Conservation (phyloP, 2,329 filamentous ascomycete genomes). For the Curvularia lunata region DNA sequence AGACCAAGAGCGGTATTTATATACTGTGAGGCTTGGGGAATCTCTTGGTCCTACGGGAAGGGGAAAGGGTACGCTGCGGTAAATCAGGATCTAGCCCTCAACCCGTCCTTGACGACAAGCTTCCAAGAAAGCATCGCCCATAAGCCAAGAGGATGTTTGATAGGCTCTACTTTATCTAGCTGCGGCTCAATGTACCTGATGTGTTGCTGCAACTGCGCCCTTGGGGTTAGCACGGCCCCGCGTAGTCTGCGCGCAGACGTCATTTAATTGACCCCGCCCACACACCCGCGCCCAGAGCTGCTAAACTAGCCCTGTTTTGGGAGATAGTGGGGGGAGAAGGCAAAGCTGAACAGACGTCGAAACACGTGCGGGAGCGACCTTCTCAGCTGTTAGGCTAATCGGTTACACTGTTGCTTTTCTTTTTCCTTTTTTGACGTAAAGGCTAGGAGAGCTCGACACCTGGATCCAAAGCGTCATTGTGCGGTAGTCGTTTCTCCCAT, state of each 20-base stretch:
- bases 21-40: not conserved
- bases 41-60: not conserved
- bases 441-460: not conserved
- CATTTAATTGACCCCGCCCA: slow-evolving; percentile 15
- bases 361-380: slow-evolving; percentile 5
- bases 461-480: slow-evolving; percentile 6
- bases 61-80: slow-evolving; percentile 1
- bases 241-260: slow-evolving; percentile 15
- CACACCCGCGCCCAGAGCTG: not conserved
- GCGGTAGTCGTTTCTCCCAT: not conserved
- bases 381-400: not conserved
- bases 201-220: not conserved
- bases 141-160: not conserved
- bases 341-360: not conserved
- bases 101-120: not conserved
- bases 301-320: slow-evolving; percentile 2
- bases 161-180: slow-evolving; percentile 1
- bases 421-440: not conserved
- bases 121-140: slow-evolving; percentile 9
- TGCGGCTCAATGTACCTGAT: slow-evolving; percentile 19
- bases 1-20: slow-evolving; percentile 21
- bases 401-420: not conserved
- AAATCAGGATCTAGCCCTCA: slow-evolving; percentile 14
- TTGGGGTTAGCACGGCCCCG: slow-evolving; percentile 9
- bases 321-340: slow-evolving; percentile 3